phyloP scores from a whole-genome alignment of 352 stramenopile species.

The Globisporangium carolinianum region DNA sequence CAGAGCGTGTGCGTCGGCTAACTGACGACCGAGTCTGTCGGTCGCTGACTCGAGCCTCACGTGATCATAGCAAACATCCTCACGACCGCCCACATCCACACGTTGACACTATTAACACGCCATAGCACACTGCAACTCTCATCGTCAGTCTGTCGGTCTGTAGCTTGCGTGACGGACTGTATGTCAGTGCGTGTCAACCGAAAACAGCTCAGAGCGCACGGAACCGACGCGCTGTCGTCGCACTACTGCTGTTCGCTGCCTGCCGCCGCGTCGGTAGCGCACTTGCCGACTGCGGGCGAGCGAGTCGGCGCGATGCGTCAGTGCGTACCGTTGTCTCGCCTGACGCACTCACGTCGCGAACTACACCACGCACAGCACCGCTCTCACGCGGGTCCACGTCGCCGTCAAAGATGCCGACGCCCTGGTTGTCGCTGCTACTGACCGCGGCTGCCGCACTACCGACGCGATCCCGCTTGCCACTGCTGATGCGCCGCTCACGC shows the following conservation, averaged over 20 bases:
- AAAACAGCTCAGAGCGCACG: too few species aligned
- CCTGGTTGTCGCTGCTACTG: neutral
- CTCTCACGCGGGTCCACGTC: neutral
- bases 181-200: too few species aligned
- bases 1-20: constrained; percentile 87
- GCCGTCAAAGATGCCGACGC: neutral
- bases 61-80: too few species aligned
- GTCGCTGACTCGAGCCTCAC: too few species aligned
- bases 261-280: constrained; percentile 1
- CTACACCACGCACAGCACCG: neutral
- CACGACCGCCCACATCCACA: too few species aligned
- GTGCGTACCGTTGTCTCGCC: neutral
- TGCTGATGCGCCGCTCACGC: constrained; percentile 3
- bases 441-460: neutral
- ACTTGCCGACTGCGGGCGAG: constrained; percentile 21
- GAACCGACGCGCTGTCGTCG: too few species aligned
- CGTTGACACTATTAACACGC: too few species aligned
- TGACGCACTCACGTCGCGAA: neutral
- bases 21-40: neutral
- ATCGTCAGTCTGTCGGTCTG: too few species aligned
- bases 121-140: too few species aligned
- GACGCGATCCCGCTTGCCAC: neutral
- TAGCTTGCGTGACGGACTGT: too few species aligned
- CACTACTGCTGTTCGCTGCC: neutral
- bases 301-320: neutral